Base-by-base conservation (phyloP, 225 moss, liverwort and hornwort genomes). In the Rhytidiadelphus loreus region DNA sequence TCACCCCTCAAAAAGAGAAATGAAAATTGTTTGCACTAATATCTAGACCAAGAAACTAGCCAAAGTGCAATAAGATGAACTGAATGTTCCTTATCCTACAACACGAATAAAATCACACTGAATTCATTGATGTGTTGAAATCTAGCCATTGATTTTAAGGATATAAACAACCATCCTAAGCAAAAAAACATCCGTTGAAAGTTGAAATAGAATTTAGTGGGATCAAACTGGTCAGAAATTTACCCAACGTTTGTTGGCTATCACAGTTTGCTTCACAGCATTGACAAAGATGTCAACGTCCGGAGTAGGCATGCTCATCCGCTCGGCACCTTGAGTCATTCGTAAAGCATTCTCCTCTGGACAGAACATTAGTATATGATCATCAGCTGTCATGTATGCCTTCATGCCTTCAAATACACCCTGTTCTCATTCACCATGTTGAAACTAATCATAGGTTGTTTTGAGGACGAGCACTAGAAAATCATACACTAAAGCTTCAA, bases 241-340 rank as follows among this genome's bases (percentile, higher is more conserved):
- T 92, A 97, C 97, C 96, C 96, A 97, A 71, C 95, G 94, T 89
- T 94, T 94, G 87, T 96, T 97, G 52, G 97, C 96, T 69, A 96
- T 85, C 55, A 97, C 95, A 73, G 95, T 96, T 90, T 96, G 93
- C 81, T 95, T 95, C 81, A 96, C 97, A 74, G 96, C 95, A 81
- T 95, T 90, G 83, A 97, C 91, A 92, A 97, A 96, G 10, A 82
- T 77, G 24, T 94, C 90, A 41, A 94, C 87, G 50, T 93, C 85
- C 77, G 91, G 94, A 52, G 90, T 89, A 81, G 96, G 97, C 96
- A 97, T 96, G 91, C 95, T 95, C 86, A 97, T 80, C 75, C 96
- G 92, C 64, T 95, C 56, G 80, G 91, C 86, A 84, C 74, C 66
- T 57, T 83, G 60, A 33, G 80, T 86, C 97, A 97, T 95, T 78